Conservation (phyloP, 2,329 filamentous ascomycete genomes). For the Penicillium janthinellum region DNA sequence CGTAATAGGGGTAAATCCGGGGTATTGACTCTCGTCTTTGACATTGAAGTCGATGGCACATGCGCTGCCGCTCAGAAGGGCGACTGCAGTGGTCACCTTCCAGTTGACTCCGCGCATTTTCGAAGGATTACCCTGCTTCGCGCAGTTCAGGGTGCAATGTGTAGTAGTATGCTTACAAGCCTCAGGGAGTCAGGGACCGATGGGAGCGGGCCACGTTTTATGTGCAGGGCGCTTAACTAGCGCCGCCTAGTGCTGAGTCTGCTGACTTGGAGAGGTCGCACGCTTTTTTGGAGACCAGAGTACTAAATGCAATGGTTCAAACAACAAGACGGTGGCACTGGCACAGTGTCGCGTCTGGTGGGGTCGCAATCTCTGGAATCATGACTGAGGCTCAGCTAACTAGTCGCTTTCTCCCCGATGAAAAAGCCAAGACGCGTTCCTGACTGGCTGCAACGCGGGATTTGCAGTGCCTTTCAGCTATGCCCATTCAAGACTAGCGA, state of each 20-base stretch:
- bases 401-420: background rate
- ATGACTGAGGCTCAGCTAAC: background rate
- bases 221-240: background rate
- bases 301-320: no score
- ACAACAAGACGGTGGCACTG: no score
- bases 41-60: constrained; percentile 5
- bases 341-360: no score
- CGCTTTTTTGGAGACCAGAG: no score
- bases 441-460: background rate
- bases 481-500: background rate
- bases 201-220: background rate
- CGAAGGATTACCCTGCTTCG: no score
- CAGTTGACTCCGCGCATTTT: background rate
- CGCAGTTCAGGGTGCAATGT: background rate
- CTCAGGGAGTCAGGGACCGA: background rate
- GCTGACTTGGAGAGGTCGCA: no score
- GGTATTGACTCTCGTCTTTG: constrained; percentile 5
- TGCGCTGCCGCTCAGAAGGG: constrained; percentile 2
- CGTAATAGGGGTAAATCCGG: background rate
- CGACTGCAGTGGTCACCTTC: background rate
- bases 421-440: background rate
- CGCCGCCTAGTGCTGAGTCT: background rate
- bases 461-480: background rate
- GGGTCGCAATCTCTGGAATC: no score
- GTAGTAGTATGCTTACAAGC: background rate